These are phyloP conservation scores for Scheffersomyces quercinus DNA, from an alignment of 1,139 yeast genomes.

Conservation along the genomic window DNA sequence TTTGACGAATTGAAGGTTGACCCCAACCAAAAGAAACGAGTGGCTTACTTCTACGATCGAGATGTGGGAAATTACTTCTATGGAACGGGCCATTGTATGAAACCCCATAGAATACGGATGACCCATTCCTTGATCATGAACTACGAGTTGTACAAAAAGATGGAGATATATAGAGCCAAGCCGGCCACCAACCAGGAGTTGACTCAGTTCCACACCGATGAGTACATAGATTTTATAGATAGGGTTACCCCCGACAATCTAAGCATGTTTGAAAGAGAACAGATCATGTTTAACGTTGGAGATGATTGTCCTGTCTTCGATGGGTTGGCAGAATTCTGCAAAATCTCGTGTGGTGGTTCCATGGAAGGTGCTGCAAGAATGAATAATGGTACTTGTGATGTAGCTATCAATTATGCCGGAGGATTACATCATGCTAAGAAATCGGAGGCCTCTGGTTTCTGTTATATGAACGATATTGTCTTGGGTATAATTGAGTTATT, in stretches of 20 bases:
- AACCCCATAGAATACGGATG: constrained; percentile 98
- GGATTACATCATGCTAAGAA: constrained; percentile 97
- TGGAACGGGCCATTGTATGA: constrained; percentile 99
- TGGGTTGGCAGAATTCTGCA: constrained; percentile 92
- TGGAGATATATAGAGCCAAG: constrained; percentile 95
- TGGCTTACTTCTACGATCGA: constrained; percentile 54
- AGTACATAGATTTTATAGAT: constrained; percentile 88
- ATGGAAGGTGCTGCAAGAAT: constrained; percentile 98
- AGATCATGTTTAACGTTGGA: constrained; percentile 91
- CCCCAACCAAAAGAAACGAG: constrained; percentile 39
- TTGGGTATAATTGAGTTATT: constrained; percentile 86
- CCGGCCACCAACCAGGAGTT: constrained; percentile 97
- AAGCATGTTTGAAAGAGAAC: constrained; percentile 88
- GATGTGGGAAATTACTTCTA: constrained; percentile 98
- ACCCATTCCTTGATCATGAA: constrained; percentile 96
- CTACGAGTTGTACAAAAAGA: constrained; percentile 91
- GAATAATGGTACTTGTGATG: constrained; percentile 89
- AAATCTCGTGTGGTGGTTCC: constrained; percentile 93
- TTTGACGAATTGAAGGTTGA: constrained; percentile 47
- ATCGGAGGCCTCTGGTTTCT: constrained; percentile 93
- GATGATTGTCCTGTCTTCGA: constrained; percentile 98
- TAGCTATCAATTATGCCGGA: constrained; percentile 96
- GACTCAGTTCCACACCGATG: constrained; percentile 98
- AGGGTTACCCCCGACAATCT: constrained; percentile 94
- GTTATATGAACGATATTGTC: constrained; percentile 85